Evolutionary conservation across 2,329 filamentous ascomycete species (phyloP), one percentile per base, ranked within the genome.

Genomic region (Trichophyton schoenleinii): DNA sequence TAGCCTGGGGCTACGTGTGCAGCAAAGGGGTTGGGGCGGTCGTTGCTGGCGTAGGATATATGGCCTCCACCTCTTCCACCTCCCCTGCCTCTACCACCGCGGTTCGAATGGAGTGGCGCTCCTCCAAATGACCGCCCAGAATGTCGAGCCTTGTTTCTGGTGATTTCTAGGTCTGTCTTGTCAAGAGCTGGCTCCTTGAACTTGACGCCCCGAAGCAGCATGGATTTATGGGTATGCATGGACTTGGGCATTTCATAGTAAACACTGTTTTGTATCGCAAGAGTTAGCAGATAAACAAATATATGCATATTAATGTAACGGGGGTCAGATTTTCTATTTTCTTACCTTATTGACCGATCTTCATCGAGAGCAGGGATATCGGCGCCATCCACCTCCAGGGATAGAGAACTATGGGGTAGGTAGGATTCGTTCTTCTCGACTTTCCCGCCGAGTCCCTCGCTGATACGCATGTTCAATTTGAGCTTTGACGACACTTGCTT

Each of bases 171-270:
- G 69, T 96, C 91, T 62, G 82, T 83, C 38, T 83, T 81, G 62
- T 88, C 87, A 0, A 99, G 82, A 8, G 84, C 87, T 1, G 89
- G 84, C 1, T 81, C 76, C 3, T 88, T 84, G 61, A 91, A 80
- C 67, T 87, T 85, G 44, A 91, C 85, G 11, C 94, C 94, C 2
- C 90, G 86, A 41, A 99, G 80, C 13, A 99, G 81, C 88, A 96
- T 95, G 4, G 91, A 96, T 72, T 96, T 96, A 76, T 99, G 94
- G 3, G 84, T 78, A 67, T 89, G 82, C 8, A 79, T 79, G 18
- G 83, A 84, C 46, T 81, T 79, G 0, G 92, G 91, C 75, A 96
- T 87, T 52, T 90, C 84, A 71, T 95, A 99, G 69, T 88, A 79
- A 9, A 97, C 91, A 70, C 88, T 95, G 65, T 52, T 6, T 25